Conservation (phyloP, 2,329 filamentous ascomycete species). For the Aspergillus glaucus region DNA sequence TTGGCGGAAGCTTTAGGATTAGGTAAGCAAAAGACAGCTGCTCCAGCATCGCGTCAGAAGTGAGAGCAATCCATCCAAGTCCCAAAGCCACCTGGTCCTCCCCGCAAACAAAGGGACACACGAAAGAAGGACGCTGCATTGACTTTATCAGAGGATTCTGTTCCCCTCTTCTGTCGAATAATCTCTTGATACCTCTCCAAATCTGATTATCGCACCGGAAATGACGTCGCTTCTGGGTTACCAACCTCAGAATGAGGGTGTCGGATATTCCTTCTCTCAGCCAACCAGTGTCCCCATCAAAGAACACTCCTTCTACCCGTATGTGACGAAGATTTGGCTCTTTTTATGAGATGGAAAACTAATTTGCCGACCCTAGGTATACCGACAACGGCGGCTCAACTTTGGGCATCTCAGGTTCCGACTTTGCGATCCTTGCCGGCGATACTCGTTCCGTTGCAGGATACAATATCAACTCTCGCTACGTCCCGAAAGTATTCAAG, state of each 20-base stretch:
- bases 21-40: constrained; percentile 35
- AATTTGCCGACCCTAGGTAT: constrained; percentile 49
- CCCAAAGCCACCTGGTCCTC: background rate
- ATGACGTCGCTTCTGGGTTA: constrained; percentile 52
- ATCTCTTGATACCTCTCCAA: background rate
- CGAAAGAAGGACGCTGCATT: constrained; percentile 1
- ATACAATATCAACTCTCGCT: constrained; percentile 98
- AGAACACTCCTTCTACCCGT: constrained; percentile 88
- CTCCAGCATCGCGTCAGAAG: constrained; percentile 29
- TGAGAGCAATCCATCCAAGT: constrained; percentile 5
- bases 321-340: constrained; percentile 31
- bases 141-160: constrained; percentile 5
- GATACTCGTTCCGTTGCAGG: constrained; percentile 93
- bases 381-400: constrained; percentile 98
- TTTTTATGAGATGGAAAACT: constrained; percentile 2
- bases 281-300: constrained; percentile 44
- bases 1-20: constrained; percentile 15
- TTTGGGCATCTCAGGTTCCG: constrained; percentile 83
- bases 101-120: background rate
- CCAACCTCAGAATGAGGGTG: constrained; percentile 45
- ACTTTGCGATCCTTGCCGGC: constrained; percentile 94
- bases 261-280: constrained; percentile 57
- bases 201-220: constrained; percentile 11
- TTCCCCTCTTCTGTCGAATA: constrained; percentile 3
- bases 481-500: constrained; percentile 92